phyloP scores from a whole-genome alignment of 768 basidiomycete species.

The Hygrocybe coccinea region DNA sequence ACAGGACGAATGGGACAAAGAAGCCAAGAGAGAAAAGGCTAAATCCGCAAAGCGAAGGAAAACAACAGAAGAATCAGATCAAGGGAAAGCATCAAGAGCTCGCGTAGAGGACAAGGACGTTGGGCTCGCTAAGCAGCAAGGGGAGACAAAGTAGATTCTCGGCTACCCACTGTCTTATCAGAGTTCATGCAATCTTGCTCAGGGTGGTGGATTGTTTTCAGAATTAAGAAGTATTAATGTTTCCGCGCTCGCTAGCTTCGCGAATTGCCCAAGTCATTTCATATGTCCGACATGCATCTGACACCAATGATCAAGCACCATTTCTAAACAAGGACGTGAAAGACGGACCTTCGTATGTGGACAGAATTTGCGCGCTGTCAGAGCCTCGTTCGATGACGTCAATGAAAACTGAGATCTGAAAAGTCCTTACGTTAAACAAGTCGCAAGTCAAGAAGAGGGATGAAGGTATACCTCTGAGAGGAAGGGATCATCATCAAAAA shows the following conservation, averaged over 20 bases:
- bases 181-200: background rate
- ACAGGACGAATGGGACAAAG: conserved; percentile 63
- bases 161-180: background rate
- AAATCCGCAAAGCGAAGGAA: conserved; percentile 18
- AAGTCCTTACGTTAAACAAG: no score
- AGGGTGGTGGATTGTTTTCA: background rate
- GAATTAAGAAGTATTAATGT: conserved; percentile 39
- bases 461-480: conserved; percentile 60
- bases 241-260: conserved; percentile 56
- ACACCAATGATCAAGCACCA: conserved; percentile 2
- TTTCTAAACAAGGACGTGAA: background rate
- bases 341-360: conserved; percentile 71
- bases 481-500: conserved; percentile 85
- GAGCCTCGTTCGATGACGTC: conserved; percentile 84
- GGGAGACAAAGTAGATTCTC: no score
- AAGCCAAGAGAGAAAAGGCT: conserved; percentile 41
- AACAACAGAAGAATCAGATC: background rate
- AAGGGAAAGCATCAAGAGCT: background rate
- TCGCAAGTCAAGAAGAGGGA: background rate
- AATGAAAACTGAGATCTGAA: conserved; percentile 69
- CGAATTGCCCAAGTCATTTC: conserved; percentile 94
- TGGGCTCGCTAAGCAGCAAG: no score
- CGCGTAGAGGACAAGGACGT: no score
- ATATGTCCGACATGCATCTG: conserved; percentile 84
- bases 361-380: conserved; percentile 73